phyloP scores from a whole-genome alignment of 371 early-diverging fungal genomes.

The Apophysomyces trapeziformis region DNA sequence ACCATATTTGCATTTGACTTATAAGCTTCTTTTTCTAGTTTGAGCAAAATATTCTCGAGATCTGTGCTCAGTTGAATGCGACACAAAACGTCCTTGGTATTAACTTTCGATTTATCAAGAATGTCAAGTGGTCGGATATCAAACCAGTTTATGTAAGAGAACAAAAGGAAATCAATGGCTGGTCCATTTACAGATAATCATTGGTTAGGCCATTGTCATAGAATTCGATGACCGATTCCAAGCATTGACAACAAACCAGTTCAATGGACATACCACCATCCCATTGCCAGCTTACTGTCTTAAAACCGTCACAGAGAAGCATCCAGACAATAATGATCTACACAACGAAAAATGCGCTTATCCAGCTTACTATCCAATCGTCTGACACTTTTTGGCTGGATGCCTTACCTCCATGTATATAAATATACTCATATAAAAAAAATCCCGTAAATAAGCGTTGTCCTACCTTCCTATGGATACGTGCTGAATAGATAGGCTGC shows the following conservation, averaged over 20 bases:
- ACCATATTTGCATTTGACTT: not conserved
- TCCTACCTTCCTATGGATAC: not conserved
- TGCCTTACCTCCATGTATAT: not conserved
- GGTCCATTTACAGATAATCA: not conserved
- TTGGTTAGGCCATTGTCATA: conserved; percentile 34
- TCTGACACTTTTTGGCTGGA: not conserved
- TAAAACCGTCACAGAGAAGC: not conserved
- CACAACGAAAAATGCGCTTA: not conserved
- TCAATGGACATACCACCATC: not conserved
- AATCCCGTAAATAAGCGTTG: not conserved
- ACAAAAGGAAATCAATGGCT: no score
- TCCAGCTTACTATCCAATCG: not conserved
- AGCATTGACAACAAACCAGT: conserved; percentile 21
- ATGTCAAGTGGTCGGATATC: conserved; percentile 16
- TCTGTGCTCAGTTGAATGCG: conserved; percentile 48
- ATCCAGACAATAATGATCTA: not conserved
- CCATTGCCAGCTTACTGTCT: not conserved
- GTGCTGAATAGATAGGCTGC: conserved; percentile 3
- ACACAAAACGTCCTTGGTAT: conserved; percentile 55
- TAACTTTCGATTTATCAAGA: conserved; percentile 40
- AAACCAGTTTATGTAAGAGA: conserved; percentile 22
- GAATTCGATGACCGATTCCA: conserved; percentile 44
- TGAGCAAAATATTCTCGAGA: conserved; percentile 32
- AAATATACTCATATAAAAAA: conserved; percentile 3
- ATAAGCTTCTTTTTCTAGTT: conserved; percentile 30